Base-by-base conservation (phyloP, 2,329 filamentous ascomycete genomes). In the Metarhizium anisopliae region DNA sequence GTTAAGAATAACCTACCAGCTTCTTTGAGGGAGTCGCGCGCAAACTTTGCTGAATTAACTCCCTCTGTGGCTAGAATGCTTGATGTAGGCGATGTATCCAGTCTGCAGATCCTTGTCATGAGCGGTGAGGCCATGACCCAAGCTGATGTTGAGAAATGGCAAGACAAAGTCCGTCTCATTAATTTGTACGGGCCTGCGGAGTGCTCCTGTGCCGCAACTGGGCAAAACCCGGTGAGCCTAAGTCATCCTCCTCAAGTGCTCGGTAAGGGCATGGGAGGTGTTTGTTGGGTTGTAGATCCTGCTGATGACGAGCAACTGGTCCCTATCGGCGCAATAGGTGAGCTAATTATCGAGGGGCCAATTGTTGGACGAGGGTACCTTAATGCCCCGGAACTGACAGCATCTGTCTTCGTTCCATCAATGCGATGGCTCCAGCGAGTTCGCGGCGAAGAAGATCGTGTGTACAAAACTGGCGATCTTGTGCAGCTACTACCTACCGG, bases 341-440 rank as follows among this genome's bases (percentile, higher is more conserved):
- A 73, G 58, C 62, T 72, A 14, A 59, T 71, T 11, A 58, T 76
- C 49, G 69, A 70, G 52, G 73, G 74, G 0, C 77, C 77, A 2
- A 70, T 73, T 2, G 71, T 82, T 10, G 77, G 73, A 18, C 67
- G 72, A 49, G 76, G 77, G 40, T 82, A 82, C 56, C 64, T 79
- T 16, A 74, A 76, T 53, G 62, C 67, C 20, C 32, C 64, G 50
- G 53, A 56, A 10, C 55, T 56, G n/a, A 68, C 74, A 68, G 55
- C 65, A 58, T 10, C 55, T 5, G 57, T 57, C 1, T 68, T 68
- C 38, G 60, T 70, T 6, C 14, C 14, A 25, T 14, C 32, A 5
- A 42, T 6, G 14, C 6, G 36, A 11, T 29, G 36, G 18, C 32
- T 35, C 32, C 32, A 35, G 32, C 6, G 32, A 7, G 2, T 35